phyloP scores from a whole-genome alignment of 176 grass and related monocot genomes.

The Carex kokanica region DNA sequence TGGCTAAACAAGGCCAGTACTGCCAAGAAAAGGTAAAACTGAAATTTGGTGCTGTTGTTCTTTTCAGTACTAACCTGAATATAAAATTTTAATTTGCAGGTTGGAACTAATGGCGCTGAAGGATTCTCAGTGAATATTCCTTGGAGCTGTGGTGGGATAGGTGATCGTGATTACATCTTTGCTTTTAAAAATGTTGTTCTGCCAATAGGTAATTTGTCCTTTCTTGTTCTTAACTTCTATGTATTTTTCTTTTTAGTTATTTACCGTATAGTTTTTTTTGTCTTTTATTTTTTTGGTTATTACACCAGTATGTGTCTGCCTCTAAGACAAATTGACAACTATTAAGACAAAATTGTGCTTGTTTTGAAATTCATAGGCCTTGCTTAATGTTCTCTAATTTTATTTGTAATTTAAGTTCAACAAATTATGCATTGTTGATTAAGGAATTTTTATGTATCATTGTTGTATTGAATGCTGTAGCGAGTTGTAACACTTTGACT shows the following conservation, averaged over 20 bases:
- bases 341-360: neutral
- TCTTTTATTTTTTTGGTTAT: neutral
- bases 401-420: neutral
- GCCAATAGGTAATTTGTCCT: conserved; percentile 72
- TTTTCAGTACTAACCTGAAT: conserved; percentile 25
- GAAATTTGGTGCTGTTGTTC: conserved; percentile 2
- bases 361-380: neutral
- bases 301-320: neutral
- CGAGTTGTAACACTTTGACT: neutral
- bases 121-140: conserved; percentile 97
- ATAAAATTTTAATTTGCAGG: conserved; percentile 38
- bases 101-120: conserved; percentile 62
- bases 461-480: conserved; percentile 5
- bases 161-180: conserved; percentile 92
- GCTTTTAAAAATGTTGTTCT: conserved; percentile 83
- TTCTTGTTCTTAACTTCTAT: neutral
- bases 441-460: neutral
- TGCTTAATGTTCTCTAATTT: conserved; percentile 7
- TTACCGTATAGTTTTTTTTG: neutral
- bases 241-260: neutral
- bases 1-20: neutral
- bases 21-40: neutral
- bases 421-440: neutral
- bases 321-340: neutral
- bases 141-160: conserved; percentile 86